phyloP scores from a whole-genome alignment of 768 basidiomycete species.

The Suillus ampliporus region DNA sequence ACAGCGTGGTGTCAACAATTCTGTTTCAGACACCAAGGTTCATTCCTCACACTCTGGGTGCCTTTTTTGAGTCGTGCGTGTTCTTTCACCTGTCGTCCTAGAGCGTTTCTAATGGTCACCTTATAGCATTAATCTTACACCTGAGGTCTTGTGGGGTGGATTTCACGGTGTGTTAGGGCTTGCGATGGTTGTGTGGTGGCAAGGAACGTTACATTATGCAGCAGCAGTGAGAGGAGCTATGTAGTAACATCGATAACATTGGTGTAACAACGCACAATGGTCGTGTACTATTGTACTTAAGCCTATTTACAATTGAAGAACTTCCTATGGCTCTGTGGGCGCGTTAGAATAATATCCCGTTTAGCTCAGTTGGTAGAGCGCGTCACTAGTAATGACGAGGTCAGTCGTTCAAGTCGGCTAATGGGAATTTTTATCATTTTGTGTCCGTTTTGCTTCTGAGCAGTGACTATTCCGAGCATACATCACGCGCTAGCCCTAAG shows the following conservation, averaged over 20 bases:
- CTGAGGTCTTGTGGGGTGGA: slow-evolving; percentile 75
- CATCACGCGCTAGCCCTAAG: no score
- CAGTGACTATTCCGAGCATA: no score
- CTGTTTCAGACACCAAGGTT: slow-evolving; percentile 80
- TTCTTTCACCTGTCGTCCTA: slow-evolving; percentile 1
- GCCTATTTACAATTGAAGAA: no score
- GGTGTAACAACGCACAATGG: no score
- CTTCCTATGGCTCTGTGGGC: not conserved
- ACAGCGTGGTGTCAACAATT: slow-evolving; percentile 72
- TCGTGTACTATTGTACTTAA: no score
- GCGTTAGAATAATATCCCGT: slow-evolving; percentile 24
- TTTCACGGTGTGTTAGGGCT: slow-evolving; percentile 75
- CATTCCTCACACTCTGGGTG: slow-evolving; percentile 75
- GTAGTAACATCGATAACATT: not conserved
- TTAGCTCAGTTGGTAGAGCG: slow-evolving; percentile 58
- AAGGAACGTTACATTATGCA: slow-evolving; percentile 64
- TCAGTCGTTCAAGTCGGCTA: slow-evolving; percentile 50
- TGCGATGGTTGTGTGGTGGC: slow-evolving; percentile 84
- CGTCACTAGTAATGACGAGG: slow-evolving; percentile 55
- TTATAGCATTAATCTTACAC: slow-evolving; percentile 64
- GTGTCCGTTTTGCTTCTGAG: not conserved
- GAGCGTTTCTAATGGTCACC: not conserved
- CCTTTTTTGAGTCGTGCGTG: slow-evolving; percentile 63
- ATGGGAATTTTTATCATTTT: slow-evolving; percentile 38
- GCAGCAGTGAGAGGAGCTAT: slow-evolving; percentile 40